phyloP scores from a whole-genome alignment of 306 rosid species.

The Casuarina equisetifolia region DNA sequence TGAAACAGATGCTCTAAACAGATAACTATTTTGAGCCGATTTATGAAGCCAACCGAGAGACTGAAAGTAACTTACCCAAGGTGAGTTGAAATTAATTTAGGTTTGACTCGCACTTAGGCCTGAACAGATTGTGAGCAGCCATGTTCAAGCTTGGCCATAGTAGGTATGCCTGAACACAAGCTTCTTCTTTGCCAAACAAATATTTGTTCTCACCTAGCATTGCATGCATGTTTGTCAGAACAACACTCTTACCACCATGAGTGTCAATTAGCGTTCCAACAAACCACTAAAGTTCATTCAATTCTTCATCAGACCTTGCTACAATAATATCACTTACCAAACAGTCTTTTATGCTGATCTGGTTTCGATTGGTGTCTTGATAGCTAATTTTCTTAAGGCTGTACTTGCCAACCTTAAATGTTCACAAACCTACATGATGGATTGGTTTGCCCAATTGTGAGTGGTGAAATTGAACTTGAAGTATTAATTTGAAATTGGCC shows the following conservation, averaged over 20 bases:
- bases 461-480: background rate
- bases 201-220: background rate
- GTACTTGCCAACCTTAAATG: background rate
- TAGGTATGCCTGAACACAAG: constrained; percentile 2
- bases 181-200: background rate
- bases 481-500: background rate
- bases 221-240: background rate
- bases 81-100: background rate
- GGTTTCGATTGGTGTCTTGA: background rate
- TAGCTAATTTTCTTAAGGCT: background rate
- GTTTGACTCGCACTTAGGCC: background rate
- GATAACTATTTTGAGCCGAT: background rate
- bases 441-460: background rate
- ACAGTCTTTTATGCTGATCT: background rate
- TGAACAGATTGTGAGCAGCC: background rate
- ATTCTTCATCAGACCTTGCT: background rate
- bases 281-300: background rate
- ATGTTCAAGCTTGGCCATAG: background rate
- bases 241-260: background rate
- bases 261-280: background rate
- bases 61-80: background rate
- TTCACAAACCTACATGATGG: background rate
- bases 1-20: background rate
- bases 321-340: background rate
- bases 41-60: background rate